Base-by-base conservation (phyloP, 2,329 filamentous ascomycete genomes). In the Calonectria pseudoreteaudii region DNA sequence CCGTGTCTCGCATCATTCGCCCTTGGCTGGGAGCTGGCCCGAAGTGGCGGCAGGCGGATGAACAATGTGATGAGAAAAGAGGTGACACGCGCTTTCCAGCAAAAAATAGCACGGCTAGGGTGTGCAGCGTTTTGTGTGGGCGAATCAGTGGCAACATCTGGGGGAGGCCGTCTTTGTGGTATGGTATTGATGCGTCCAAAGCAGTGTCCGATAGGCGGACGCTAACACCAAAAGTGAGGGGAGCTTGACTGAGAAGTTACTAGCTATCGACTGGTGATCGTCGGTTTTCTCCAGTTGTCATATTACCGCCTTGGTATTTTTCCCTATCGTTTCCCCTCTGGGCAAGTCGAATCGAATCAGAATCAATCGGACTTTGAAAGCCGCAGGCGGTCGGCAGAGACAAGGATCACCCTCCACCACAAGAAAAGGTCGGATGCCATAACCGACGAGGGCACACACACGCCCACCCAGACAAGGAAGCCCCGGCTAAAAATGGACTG, bases 401-500 rank as follows among this genome's bases (percentile, higher is more conserved):
- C 62, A 62, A 53, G 70, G 70, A 67, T 71, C 49, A 30, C 38
- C 52, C 53, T 36, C 34, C 36, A 47, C 56, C 20, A 47, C 26
- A 34, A 28, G 44, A 20, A 62, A 50, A 68, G 38, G 47, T 56
- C 70, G 70, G 64, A 68, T 67, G 34, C 53, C 64, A 68, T 64
- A 67, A 67, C 70, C 70, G 70, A 72, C 53, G 44, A 36, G 53
- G 34, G 52, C 60, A 65, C 36, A 28, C 36, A 64, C 58, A n/a
- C n/a, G 65, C 60, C 38, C 68, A 50, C 60, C 49, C n/a, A 50
- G 53, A 28, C 53, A 49, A 30, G 60, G 68, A 70, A 26, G 50
- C 62, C 58, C 67, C 41, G 31, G 69, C 50, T 56, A 50, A 66
- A 60, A 66, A 71, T 71, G 50, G 69, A 65, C 52, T 50, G 50